Base-by-base conservation (phyloP, 495 filamentous ascomycete species). In the Penicillium lividum region DNA sequence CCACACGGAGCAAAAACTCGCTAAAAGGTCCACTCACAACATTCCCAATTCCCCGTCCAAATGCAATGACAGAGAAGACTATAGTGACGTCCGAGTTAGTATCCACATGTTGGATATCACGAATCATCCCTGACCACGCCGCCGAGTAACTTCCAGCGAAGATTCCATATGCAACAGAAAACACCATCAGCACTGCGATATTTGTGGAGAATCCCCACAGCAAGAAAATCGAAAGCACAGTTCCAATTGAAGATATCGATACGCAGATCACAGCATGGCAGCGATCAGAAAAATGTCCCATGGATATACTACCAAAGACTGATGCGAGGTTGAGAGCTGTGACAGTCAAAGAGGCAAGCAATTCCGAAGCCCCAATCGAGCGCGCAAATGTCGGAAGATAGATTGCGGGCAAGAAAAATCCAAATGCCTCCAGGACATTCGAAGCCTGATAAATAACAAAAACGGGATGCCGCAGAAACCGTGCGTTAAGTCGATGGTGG, bases 131-230 rank as follows among this genome's bases (percentile, higher is more conserved):
- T 0, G 82, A 75, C 81, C 85, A 88, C 0, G 80, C 82, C 1
- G 77, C 75, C 3, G 76, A 76, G 55, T 77, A 85, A 3, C 78
- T 76, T 0, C 86, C 86, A 0, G 84, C 86, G 62, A 87, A 88
- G 5, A 88, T 63, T 2, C 88, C 88, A 60, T 86, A 90, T 15
- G 83, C 57, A 9, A 90, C 56, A 18, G 73, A 77, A 51, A 90
- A 89, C 8, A 83, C 56, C 50, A 82, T 81, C 42, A 89, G 64
- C 31, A 80, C 64, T 0, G 82, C 63, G 11, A 86, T 58, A 3
- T 72, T 74, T 0, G 67, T 71, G 0, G 85, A 73, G 11, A 89
- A 68, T 0, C 86, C 87, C 88, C 88, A 90, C 22, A 89, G 60
- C 5, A 89, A 45, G 50, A 90, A 85, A 0, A 87, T 76, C 0